Evolutionary conservation across 345 rosid species (phyloP).

Genomic region (Ceriops zippeliana): DNA sequence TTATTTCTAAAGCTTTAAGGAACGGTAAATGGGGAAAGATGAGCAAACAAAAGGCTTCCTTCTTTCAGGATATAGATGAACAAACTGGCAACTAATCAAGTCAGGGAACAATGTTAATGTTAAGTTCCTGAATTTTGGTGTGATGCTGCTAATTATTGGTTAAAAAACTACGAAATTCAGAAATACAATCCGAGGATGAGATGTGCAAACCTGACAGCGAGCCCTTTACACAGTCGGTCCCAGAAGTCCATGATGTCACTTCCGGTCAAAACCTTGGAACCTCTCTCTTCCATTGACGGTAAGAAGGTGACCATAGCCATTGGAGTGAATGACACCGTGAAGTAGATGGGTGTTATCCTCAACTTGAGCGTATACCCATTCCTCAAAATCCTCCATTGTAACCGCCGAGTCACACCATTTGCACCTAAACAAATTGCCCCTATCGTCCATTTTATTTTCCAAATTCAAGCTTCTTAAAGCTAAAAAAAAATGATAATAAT

Average conservation of each 20-base stretch:
- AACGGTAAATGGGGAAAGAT: no score
- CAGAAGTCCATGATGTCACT: constrained; percentile 66
- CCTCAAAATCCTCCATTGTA: constrained; percentile 41
- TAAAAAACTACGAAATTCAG: no score
- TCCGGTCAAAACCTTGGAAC: constrained; percentile 57
- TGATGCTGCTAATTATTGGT: background rate
- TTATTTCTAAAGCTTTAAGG: no score
- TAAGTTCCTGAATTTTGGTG: background rate
- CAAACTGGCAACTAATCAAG: no score
- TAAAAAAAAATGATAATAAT: no score
- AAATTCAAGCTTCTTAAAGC: no score
- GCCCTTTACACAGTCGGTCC: constrained; percentile 54
- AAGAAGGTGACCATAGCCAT: constrained; percentile 73
- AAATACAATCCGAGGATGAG: no score
- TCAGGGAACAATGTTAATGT: background rate
- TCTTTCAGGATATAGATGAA: no score
- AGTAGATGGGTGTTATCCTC: constrained; percentile 57
- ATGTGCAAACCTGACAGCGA: constrained; percentile 43
- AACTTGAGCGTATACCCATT: constrained; percentile 54
- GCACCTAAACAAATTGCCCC: constrained; percentile 27
- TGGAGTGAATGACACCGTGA: constrained; percentile 70
- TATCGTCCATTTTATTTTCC: background rate
- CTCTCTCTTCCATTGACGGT: constrained; percentile 66
- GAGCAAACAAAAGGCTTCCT: no score
- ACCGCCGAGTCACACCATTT: constrained; percentile 44